phyloP scores from a whole-genome alignment of 192 early-diverging fungal species.

The Coemansia sp. region DNA sequence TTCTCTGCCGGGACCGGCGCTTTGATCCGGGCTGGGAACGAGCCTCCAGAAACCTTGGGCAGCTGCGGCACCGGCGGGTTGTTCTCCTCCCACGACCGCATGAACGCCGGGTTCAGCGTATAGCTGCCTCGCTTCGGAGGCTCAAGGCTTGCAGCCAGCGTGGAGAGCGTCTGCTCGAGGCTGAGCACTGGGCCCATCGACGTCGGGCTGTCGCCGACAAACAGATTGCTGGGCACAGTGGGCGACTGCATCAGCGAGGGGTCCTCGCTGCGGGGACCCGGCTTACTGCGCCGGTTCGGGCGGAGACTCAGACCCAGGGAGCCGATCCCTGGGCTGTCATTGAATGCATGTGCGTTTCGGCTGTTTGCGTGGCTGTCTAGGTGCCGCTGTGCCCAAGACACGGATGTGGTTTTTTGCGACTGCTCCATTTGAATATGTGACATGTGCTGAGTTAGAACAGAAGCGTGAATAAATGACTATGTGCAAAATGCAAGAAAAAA shows the following conservation, averaged over 20 bases:
- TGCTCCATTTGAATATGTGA: conserved; percentile 30
- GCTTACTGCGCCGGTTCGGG: conserved; percentile 7
- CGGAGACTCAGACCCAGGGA: conserved; percentile 13
- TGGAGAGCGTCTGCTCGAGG: conserved; percentile 8
- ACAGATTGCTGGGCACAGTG: conserved; percentile 31
- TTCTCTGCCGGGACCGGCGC: neutral
- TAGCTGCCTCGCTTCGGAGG: conserved; percentile 17
- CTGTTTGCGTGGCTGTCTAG: neutral
- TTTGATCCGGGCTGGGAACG: conserved; percentile 11
- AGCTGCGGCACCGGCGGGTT: conserved; percentile 36
- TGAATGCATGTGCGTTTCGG: conserved; percentile 1
- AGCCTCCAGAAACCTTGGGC: conserved; percentile 14
- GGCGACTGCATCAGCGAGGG: conserved; percentile 30
- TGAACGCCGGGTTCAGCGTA: conserved; percentile 32
- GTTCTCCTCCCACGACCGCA: conserved; percentile 16
- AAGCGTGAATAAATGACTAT: neutral
- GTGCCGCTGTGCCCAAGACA: conserved; percentile 20
- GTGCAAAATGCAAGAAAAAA: neutral
- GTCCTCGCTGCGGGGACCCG: conserved; percentile 4
- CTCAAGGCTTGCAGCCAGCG: neutral
- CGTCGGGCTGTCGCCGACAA: conserved; percentile 10
- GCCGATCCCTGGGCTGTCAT: conserved; percentile 8
- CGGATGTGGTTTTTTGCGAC: conserved; percentile 9
- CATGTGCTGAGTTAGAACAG: conserved; percentile 6
- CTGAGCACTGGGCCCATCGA: neutral